Percentiles rank a stretch among this genome's conserved stretches.
phyloP scores from a whole-genome alignment of 805 yeast genomes.

The Phaffomyces thermotolerans region DNA sequence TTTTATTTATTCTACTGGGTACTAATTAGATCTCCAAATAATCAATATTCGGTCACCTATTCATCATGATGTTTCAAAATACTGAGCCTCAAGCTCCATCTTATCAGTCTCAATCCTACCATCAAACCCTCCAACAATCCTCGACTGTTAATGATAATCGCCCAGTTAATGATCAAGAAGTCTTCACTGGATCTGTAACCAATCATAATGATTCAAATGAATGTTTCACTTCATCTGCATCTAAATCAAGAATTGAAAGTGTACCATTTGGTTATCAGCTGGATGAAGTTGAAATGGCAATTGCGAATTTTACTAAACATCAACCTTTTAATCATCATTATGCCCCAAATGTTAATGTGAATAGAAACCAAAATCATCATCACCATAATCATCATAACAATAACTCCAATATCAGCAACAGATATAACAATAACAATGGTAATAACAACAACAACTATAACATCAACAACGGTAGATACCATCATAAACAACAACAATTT shows the following conservation, averaged over 20 bases:
- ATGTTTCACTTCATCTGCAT: neutral
- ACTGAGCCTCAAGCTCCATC: neutral
- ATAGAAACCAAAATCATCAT: conserved; percentile 11
- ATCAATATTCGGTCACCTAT: neutral
- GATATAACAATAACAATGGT: conserved; percentile 3
- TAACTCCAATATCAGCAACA: conserved; percentile 5
- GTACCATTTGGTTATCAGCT: conserved; percentile 22
- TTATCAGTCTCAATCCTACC: neutral
- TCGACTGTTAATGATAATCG: neutral
- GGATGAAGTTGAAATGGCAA: conserved; percentile 24
- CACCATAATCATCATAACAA: conserved; percentile 5
- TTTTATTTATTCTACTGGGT: neutral
- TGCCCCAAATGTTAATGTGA: conserved; percentile 23
- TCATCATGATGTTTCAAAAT: neutral
- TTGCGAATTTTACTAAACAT: conserved; percentile 24
- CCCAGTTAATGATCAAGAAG: neutral
- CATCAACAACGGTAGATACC: conserved; percentile 3
- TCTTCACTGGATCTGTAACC: neutral
- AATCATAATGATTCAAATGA: neutral
- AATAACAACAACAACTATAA: conserved; percentile 2
- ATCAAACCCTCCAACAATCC: neutral
- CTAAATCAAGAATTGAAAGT: conserved; percentile 9
- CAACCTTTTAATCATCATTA: conserved; percentile 26
- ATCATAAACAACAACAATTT: conserved; percentile 9
- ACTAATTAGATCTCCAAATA: too few species aligned